Base-by-base conservation (phyloP, 768 basidiomycete genomes). In the Pleurotus cornucopiae region DNA sequence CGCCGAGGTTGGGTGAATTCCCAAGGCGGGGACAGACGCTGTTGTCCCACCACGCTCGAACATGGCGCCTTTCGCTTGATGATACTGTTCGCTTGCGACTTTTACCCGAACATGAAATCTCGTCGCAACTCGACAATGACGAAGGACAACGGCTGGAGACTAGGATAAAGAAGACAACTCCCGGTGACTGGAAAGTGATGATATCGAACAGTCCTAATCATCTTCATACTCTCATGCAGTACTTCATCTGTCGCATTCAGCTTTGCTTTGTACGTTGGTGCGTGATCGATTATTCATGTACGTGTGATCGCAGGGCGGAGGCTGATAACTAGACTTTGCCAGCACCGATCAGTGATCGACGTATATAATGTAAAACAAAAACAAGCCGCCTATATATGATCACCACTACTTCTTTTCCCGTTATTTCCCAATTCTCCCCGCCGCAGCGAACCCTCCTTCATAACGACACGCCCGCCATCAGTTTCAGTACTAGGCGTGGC, bases 121-220 rank as follows among this genome's bases (percentile, higher is more conserved):
- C 69, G 58, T 59, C 68, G 41, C 67, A 71, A 37, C 65, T 64
- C 11, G 72, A 75, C 53, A 70, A 72, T 38, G 74, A 73, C 18
- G 69, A 72, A 52, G 73, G 75, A 13, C 69, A 57, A 59, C n/a
- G 60, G 65, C 61, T 2, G 64, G 60, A 5, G 63, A 64, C 37
- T 59, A 56, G 0, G 70, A 70, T 12, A 71, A 68, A 14, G 69
- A 65, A 2, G 69, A 63, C 11, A 66, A 63, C 11, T 71, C 73
- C 14, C 77, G 80, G n/a, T 84, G 83, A 81, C 61, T 83, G 61
- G 82, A 82, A 43, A 72, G 68, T n/a, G 83, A 85, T 61, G 83
- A 84, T 62, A 85, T 85, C 49, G 81, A 83, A 60, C 77, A 82
- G 21, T 78, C 72, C 64, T 73, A 68, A 46, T 58, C 46, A 25